Base-by-base conservation (phyloP, 306 rosid genomes). In the Trifolium pratense region DNA sequence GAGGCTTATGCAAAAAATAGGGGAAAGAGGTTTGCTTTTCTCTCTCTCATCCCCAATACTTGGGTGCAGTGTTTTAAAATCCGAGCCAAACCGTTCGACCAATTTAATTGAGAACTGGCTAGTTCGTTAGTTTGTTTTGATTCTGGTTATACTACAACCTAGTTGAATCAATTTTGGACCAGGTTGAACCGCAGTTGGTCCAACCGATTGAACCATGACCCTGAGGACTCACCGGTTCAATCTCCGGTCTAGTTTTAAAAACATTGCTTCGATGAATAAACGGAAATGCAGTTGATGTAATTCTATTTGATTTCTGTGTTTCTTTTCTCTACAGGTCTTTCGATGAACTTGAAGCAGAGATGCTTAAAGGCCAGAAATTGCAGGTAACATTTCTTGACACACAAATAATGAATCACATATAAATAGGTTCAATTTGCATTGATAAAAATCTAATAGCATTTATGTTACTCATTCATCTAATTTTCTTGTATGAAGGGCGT, bases 301-400 rank as follows among this genome's bases (percentile, higher is more conserved):
- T 55, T 58, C 15, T n/a, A 26, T 68, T 32, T 66, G 31, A 68
- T 21, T 55, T 70, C 14, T 36, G n/a, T 66, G 21, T 70, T 75
- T 76, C 42, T 57, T 48, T 42, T 14, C 11, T 66, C 52, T 60
- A 46, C 52, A 93, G 98, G 81, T 87, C 98, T 52, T 93, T 91
- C 49, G 96, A 93, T 25, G 87, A 93, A 68, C 97, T 93, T 71
- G 98, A 93, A 86, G 93, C 86, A 46, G 89, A 87, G 68, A 82
- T 93, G 89, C 83, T 93, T 70, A 88, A 79, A 74, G 98, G 98
- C 80, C 98, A 93, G 80, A 93, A 89, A 83, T 83, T 93, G 84
- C 98, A 93, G 98, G 98, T 91, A 51, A 52, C 17, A n/a, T n/a
- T n/a, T n/a, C n/a, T n/a, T n/a, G n/a, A n/a, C n/a, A n/a, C n/a